Base-by-base conservation (phyloP, 371 early-diverging fungal species). In the Saksenaea oblongispora region DNA sequence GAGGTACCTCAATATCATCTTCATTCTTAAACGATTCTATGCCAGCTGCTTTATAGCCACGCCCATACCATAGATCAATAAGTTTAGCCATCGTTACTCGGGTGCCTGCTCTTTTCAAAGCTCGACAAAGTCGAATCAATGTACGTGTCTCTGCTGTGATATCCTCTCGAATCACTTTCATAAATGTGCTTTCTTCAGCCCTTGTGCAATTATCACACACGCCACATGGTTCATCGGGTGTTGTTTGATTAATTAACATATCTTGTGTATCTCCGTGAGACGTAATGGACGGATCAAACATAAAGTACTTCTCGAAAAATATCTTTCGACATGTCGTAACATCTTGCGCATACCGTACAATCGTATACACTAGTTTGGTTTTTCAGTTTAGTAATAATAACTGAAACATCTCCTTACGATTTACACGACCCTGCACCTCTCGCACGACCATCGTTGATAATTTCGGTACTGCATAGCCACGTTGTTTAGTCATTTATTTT, bases 341-440 rank as follows among this genome's bases (percentile, higher is more conserved):
- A 61, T 87, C 80, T 69, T 90, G 90, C 5, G 88, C 88, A 68
- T 90, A 92, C 31, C 73, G 63, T 10, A 87, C 70, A 86, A 91
- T 90, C 15, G 75, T 77, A 37, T 84, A 83, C 3, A 90, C 90
- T 83, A 54, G 5, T 26, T 18, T 22, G 13, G 36, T 31, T 31
- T 17, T 18, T 22, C 14, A 37, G 27, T 42, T 28, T 9, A 64
- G n/a, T 4, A 31, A 24, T 22, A 61, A 13, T 14, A 15, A 34
- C 14, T 17, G 47, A 17, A n/a, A n/a, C n/a, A 4, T 15, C 15
- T 34, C 63, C 75, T 65, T 77, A 79, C 85, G 73, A 67, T 86
- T 87, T 1, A 62, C 55, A n/a, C 79, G 70, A 14, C 88, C 90
- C 14, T 86, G 86, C 42, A 87, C 82, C 28, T 87, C 87, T 7